A percentile compares a stretch with the other conserved stretches of the same genome.
phyloP scores from a whole-genome alignment of 2,329 filamentous ascomycete species.

The Aspergillus phoenicis region DNA sequence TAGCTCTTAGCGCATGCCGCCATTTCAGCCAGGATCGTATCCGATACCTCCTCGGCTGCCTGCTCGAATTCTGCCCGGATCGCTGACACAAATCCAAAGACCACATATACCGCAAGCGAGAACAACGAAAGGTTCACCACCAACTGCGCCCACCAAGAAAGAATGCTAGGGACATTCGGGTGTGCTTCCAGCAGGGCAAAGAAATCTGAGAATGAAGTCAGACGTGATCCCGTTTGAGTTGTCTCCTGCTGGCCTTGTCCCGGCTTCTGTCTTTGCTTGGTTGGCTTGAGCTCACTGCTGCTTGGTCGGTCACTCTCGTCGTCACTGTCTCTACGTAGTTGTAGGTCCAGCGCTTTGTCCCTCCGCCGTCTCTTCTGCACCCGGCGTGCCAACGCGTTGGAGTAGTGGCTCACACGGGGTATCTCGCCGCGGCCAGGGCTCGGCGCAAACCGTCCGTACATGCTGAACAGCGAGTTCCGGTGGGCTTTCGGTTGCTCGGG shows the following conservation, averaged over 20 bases:
- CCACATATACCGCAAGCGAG: conserved; percentile 59
- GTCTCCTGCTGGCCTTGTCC: conserved; percentile 17
- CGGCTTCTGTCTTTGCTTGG: conserved; percentile 23
- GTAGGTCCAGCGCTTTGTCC: conserved; percentile 49
- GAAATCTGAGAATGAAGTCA: conserved; percentile 51
- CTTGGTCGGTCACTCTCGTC: conserved; percentile 47
- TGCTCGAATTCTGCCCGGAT: conserved; percentile 75
- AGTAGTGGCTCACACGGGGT: conserved; percentile 51
- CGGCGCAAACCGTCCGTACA: conserved; percentile 48
- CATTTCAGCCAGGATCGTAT: conserved; percentile 72
- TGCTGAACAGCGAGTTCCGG: conserved; percentile 44
- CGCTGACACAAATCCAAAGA: conserved; percentile 69
- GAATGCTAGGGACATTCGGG: conserved; percentile 65
- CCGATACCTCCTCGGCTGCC: conserved; percentile 69
- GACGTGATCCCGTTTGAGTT: conserved; percentile 30
- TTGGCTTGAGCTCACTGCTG: conserved; percentile 40
- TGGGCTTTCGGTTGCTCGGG: conserved; percentile 45
- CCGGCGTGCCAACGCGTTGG: conserved; percentile 47
- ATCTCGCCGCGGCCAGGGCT: conserved; percentile 68
- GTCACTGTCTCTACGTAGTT: conserved; percentile 44
- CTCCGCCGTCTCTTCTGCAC: conserved; percentile 55
- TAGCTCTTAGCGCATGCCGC: conserved; percentile 73
- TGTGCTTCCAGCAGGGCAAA: conserved; percentile 66
- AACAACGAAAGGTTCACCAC: conserved; percentile 55
- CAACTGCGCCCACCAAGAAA: conserved; percentile 68